Conservation (phyloP, 2,329 filamentous ascomycete species). For the Penicillium sp. region DNA sequence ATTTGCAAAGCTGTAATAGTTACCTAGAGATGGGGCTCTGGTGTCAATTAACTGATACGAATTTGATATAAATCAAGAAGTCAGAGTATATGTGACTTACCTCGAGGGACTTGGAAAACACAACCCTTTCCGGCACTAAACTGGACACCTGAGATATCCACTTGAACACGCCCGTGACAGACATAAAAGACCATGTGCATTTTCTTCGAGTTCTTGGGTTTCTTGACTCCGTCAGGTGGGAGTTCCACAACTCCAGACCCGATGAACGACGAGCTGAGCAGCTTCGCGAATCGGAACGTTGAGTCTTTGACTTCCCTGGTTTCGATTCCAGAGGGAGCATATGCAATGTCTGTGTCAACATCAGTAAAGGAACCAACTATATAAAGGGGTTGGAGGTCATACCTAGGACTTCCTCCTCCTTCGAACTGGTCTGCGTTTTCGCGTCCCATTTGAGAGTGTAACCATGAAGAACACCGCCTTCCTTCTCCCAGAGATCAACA, state of each 20-base stretch:
- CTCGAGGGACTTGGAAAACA: slow-evolving; percentile 91
- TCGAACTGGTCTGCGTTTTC: slow-evolving; percentile 36
- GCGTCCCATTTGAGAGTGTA: slow-evolving; percentile 46
- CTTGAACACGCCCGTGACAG: slow-evolving; percentile 74
- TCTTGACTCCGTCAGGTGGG: slow-evolving; percentile 77
- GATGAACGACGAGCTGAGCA: slow-evolving; percentile 79
- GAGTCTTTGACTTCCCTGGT: slow-evolving; percentile 60
- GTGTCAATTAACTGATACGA: slow-evolving; percentile 1
- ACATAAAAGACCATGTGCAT: slow-evolving; percentile 99
- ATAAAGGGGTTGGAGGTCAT: slow-evolving; percentile 8
- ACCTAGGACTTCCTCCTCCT: slow-evolving; percentile 44
- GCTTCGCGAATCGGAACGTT: slow-evolving; percentile 85
- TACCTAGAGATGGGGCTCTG: slow-evolving; percentile 58
- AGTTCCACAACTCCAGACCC: slow-evolving; percentile 88
- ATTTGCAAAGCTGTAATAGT: slow-evolving; percentile 89
- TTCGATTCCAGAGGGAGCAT: slow-evolving; percentile 56
- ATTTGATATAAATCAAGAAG: not conserved
- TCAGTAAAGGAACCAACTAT: slow-evolving; percentile 2
- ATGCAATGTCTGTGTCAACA: slow-evolving; percentile 55
- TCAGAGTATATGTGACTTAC: slow-evolving; percentile 53
- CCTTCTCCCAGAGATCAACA: slow-evolving; percentile 46
- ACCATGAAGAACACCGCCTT: slow-evolving; percentile 44
- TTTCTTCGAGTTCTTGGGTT: slow-evolving; percentile 84
- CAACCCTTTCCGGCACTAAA: slow-evolving; percentile 87
- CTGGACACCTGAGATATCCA: slow-evolving; percentile 56